Conservation (phyloP, 2,329 filamentous ascomycete genomes). For the Triangularia verruculosa region DNA sequence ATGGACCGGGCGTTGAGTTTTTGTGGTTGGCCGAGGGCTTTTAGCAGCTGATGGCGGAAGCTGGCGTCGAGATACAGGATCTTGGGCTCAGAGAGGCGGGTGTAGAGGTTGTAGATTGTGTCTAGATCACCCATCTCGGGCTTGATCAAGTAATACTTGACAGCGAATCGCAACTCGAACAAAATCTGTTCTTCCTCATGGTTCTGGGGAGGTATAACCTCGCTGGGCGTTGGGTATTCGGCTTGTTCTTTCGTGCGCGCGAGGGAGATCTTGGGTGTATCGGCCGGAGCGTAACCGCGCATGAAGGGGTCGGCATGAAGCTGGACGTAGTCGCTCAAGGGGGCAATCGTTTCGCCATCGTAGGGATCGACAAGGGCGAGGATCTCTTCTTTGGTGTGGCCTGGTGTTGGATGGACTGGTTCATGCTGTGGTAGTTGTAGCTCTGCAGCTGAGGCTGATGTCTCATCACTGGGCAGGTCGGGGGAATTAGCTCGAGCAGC, state of each 20-base stretch:
- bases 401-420: not conserved
- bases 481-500: constrained; percentile 1
- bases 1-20: constrained; percentile 59
- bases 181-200: constrained; percentile 38
- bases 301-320: constrained; percentile 53
- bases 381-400: constrained; percentile 42
- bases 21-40: constrained; percentile 63
- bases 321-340: constrained; percentile 52
- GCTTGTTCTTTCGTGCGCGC: constrained; percentile 51
- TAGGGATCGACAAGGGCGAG: constrained; percentile 52
- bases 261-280: constrained; percentile 47
- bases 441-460: not conserved
- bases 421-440: not conserved
- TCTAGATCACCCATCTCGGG: constrained; percentile 41
- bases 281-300: constrained; percentile 50
- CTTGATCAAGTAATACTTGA: constrained; percentile 42
- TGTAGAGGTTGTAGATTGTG: constrained; percentile 49
- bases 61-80: constrained; percentile 48
- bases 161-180: constrained; percentile 39
- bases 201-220: constrained; percentile 38
- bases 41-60: constrained; percentile 63
- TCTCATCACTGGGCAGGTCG: constrained; percentile 2
- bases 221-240: constrained; percentile 41
- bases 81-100: constrained; percentile 49
- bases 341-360: constrained; percentile 39